phyloP scores from a whole-genome alignment of 495 filamentous ascomycete species.

The Aspergillus hancockii region DNA sequence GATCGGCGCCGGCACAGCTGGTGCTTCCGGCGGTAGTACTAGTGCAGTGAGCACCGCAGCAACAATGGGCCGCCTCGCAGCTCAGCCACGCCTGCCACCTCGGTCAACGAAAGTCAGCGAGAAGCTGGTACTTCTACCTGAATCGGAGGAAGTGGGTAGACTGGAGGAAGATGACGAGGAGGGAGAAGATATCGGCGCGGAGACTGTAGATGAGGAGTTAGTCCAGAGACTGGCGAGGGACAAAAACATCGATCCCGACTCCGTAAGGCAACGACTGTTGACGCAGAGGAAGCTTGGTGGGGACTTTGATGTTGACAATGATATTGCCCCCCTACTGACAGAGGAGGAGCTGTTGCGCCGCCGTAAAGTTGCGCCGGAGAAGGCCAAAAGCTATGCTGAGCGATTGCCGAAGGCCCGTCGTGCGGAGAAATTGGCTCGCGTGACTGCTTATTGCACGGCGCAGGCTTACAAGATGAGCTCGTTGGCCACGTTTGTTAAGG shows the following conservation, averaged over 20 bases:
- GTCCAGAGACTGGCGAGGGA: slow-evolving; percentile 41
- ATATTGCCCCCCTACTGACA: slow-evolving; percentile 70
- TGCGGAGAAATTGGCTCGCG: slow-evolving; percentile 81
- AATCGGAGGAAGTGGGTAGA: slow-evolving; percentile 56
- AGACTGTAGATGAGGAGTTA: slow-evolving; percentile 51
- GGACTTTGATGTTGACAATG: slow-evolving; percentile 61
- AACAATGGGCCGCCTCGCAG: slow-evolving; percentile 41
- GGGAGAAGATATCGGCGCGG: slow-evolving; percentile 51
- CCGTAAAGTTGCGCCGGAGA: slow-evolving; percentile 56
- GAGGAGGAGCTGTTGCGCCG: slow-evolving; percentile 72
- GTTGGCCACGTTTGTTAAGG: slow-evolving; percentile 83
- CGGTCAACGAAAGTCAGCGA: slow-evolving; percentile 91
- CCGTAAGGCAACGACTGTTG: slow-evolving; percentile 37
- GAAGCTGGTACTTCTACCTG: slow-evolving; percentile 93
- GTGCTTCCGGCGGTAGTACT: slow-evolving; percentile 16
- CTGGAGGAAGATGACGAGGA: slow-evolving; percentile 48
- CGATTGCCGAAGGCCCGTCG: slow-evolving; percentile 85
- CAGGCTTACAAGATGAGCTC: slow-evolving; percentile 87
- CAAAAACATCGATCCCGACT: slow-evolving; percentile 40
- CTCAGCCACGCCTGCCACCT: slow-evolving; percentile 77
- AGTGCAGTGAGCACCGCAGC: slow-evolving; percentile 22
- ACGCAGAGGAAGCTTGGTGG: slow-evolving; percentile 41
- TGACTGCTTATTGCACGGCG: slow-evolving; percentile 96
- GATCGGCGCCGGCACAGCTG: slow-evolving; percentile 25
- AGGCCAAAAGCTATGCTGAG: slow-evolving; percentile 93